Conservation (phyloP, 495 filamentous ascomycete species). For the Hypoxylon crocopeplum region DNA sequence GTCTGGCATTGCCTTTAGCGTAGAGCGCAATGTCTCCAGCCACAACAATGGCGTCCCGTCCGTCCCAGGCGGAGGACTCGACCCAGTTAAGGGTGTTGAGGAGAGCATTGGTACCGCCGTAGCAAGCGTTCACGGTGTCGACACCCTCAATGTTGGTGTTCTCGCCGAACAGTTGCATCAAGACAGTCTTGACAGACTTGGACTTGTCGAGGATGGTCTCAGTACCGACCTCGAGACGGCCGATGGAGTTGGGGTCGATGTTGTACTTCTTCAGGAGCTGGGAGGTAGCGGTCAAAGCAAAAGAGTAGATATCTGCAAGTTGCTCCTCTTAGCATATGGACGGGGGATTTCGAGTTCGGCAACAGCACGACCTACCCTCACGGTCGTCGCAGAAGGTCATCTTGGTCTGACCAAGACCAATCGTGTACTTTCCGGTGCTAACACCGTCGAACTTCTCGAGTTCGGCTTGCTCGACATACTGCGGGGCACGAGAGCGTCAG, state of each 20-base stretch:
- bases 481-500: constrained; percentile 40
- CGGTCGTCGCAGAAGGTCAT: constrained; percentile 99
- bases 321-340: constrained; percentile 2
- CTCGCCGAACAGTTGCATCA: constrained; percentile 94
- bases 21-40: constrained; percentile 98
- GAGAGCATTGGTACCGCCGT: constrained; percentile 95
- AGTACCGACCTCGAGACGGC: constrained; percentile 95
- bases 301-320: constrained; percentile 91
- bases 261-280: constrained; percentile 92
- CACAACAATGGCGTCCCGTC: constrained; percentile 90
- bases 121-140: constrained; percentile 97
- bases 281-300: constrained; percentile 86
- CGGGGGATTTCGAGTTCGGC: constrained; percentile 9
- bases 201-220: constrained; percentile 99
- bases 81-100: constrained; percentile 99
- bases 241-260: constrained; percentile 88
- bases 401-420: constrained; percentile 98
- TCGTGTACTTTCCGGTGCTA: constrained; percentile 93
- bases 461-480: constrained; percentile 97
- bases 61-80: constrained; percentile 98
- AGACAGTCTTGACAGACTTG: constrained; percentile 99
- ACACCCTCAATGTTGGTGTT: constrained; percentile 95
- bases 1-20: constrained; percentile 92
- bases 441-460: constrained; percentile 99
- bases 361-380: constrained; percentile 72